Percentiles rank a stretch among this genome's conserved stretches.
phyloP scores from a whole-genome alignment of 441 rosid species.

The Aleurites moluccanus region DNA sequence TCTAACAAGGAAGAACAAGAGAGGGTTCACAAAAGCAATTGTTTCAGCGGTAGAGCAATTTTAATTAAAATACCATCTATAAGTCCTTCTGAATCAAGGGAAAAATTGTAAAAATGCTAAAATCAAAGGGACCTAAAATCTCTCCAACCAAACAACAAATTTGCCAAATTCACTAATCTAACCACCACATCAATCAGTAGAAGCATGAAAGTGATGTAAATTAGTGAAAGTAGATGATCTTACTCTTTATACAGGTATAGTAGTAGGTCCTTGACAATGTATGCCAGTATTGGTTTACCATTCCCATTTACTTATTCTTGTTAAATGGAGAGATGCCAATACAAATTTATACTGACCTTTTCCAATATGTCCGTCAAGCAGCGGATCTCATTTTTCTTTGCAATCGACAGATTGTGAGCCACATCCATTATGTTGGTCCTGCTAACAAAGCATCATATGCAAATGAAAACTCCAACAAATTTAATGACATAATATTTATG shows the following conservation, averaged over 20 bases:
- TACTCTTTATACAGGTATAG: too few species aligned
- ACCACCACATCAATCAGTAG: too few species aligned
- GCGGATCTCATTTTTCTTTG: conserved; percentile 59
- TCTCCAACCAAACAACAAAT: background rate
- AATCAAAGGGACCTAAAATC: background rate
- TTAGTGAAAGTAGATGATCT: background rate
- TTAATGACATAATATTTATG: background rate
- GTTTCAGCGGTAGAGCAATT: background rate
- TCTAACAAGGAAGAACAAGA: too few species aligned
- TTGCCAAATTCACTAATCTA: background rate
- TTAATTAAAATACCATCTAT: background rate
- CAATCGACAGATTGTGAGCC: conserved; percentile 41
- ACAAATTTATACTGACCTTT: conserved; percentile 42
- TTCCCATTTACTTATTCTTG: background rate
- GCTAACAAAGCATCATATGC: conserved; percentile 26
- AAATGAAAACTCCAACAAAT: background rate
- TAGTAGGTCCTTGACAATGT: background rate
- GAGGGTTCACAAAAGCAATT: too few species aligned
- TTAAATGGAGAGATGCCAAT: background rate
- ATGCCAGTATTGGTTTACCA: background rate
- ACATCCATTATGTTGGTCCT: conserved; percentile 69
- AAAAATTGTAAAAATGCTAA: background rate
- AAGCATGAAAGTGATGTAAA: background rate
- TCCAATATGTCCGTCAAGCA: conserved; percentile 46
- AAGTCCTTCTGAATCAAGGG: background rate